phyloP scores from a whole-genome alignment of 1,139 yeast genomes.

The Saccharomyces hybrid region DNA sequence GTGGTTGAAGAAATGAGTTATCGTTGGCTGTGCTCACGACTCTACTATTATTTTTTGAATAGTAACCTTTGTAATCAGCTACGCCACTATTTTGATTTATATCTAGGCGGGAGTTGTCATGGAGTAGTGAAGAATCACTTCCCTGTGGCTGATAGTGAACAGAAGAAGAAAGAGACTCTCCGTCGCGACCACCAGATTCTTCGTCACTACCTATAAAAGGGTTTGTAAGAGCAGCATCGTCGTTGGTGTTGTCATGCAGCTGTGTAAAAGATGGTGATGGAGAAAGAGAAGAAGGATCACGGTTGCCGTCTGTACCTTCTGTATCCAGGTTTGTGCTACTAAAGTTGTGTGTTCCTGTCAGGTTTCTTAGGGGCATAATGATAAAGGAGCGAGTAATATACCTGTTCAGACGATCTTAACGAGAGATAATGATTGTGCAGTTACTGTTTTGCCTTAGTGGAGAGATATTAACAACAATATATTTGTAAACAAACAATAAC shows the following conservation, averaged over 20 bases:
- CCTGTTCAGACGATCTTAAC: not conserved
- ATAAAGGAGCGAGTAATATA: not conserved
- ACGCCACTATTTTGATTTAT: conserved; percentile 5
- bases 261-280: not conserved
- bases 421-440: not conserved
- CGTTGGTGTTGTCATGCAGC: not conserved
- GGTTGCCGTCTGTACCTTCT: not conserved
- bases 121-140: not conserved
- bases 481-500: not conserved
- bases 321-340: conserved; percentile 1
- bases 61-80: conserved; percentile 27
- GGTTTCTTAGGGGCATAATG: not conserved
- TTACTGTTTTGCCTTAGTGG: not conserved
- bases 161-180: conserved; percentile 6
- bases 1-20: conserved; percentile 5
- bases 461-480: not conserved
- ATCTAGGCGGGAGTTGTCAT: not conserved
- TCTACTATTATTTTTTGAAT: conserved; percentile 16
- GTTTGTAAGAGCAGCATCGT: conserved; percentile 3
- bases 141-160: conserved; percentile 4
- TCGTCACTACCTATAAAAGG: conserved; percentile 24
- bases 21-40: not conserved
- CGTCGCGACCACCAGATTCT: conserved; percentile 10
- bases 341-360: not conserved
- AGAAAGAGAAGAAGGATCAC: not conserved